Percentiles rank a stretch among this genome's conserved stretches.
Evolutionary conservation across 192 early-diverging fungal species (phyloP).

Genomic region (Dispira parvispora): DNA sequence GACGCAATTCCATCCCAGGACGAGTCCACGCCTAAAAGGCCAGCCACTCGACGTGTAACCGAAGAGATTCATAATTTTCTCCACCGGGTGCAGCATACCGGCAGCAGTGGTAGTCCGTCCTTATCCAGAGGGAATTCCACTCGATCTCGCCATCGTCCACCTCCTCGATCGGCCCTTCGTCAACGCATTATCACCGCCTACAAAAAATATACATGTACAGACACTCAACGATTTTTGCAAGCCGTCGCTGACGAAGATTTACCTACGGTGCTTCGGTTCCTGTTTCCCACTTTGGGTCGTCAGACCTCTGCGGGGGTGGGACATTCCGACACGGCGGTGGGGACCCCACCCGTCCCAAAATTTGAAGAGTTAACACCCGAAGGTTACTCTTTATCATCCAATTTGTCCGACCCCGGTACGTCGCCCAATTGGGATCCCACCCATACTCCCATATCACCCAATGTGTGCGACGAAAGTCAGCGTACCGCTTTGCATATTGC

Average conservation of each 20-base stretch:
- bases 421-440: too few species aligned
- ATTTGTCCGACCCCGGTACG: neutral
- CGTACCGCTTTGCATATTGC: neutral
- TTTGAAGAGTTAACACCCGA: neutral
- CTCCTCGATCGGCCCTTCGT: neutral
- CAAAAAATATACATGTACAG: neutral
- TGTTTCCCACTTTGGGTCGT: neutral
- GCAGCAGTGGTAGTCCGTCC: neutral
- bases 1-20: too few species aligned
- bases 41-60: neutral
- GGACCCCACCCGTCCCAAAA: neutral
- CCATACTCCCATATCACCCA: neutral
- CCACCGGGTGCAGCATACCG: conserved; percentile 3
- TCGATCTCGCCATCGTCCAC: neutral
- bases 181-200: neutral
- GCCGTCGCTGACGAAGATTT: neutral
- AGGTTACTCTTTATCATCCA: neutral
- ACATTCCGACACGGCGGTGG: neutral
- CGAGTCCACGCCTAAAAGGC: too few species aligned
- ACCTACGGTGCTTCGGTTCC: neutral
- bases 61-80: neutral
- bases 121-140: too few species aligned
- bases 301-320: neutral
- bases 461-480: neutral
- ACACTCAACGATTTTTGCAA: neutral